Evolutionary conservation across 2,329 filamentous ascomycete genomes (phyloP), one percentile per base, ranked within the genome.

Genomic region (Colletotrichum tamarilloi): DNA sequence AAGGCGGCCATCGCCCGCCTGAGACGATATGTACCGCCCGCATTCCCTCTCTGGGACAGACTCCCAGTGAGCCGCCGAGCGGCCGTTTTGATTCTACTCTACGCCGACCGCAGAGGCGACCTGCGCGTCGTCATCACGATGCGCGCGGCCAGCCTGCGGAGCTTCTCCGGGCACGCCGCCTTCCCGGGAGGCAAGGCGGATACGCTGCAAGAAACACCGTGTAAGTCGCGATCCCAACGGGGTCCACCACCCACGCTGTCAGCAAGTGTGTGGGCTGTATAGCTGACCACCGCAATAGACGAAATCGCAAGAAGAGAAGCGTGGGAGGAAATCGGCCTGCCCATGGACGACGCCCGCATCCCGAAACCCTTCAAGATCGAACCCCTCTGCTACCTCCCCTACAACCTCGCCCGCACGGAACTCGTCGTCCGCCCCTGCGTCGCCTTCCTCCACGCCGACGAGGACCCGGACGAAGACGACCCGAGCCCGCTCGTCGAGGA

Each of bases 281-380:
- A 22, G 42, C 3, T 49, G 19, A 49, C 42, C 19, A 22, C 16
- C n/a, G n/a, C n/a, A n/a, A n/a, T 86, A 83, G 94, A 94, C 82
- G 89, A 95, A 79, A 97, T 95, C 64, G 95, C 96, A 9, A 91
- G 96, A 26, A 91, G 96, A 75, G 96, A 98, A 86, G 95, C 96
- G 1, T 93, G 90, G 81, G 96, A 98, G 82, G 96, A 98, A 82
- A 98, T 98, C 76, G 96, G 96, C 1, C 90, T 98, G 3, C 94
- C 96, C 1, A 87, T 92, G 78, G 87, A 91, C 77, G 91, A 95
- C 79, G 78, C 81, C 70, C 89, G 90, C 73, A 88, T 98, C 35
- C 94, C 94, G 1, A 84, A 86, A 14, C 94, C 94, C 1, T 98
- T 98, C 84, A 87, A 88, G 67, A 92, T 98, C 76, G 95, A 98